Evolutionary conservation across 2,329 filamentous ascomycete species (phyloP).

Genomic region (Sclerotinia borealis): DNA sequence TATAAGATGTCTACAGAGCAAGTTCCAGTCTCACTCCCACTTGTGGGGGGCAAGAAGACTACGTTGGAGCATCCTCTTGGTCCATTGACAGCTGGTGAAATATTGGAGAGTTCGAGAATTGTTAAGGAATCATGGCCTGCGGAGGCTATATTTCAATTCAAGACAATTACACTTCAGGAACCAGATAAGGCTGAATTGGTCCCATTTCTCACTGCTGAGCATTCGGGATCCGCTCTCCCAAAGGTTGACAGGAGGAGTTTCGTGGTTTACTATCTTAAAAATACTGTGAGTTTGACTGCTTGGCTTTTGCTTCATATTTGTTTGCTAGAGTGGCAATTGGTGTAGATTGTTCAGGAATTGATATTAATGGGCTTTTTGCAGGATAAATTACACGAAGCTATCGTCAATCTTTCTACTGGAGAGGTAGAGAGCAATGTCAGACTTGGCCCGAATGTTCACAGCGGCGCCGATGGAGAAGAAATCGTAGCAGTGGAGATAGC

Average conservation of each 20-base stretch:
- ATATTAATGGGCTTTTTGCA: conserved; percentile 24
- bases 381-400: conserved; percentile 57
- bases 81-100: conserved; percentile 52
- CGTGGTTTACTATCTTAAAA: conserved; percentile 52
- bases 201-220: conserved; percentile 45
- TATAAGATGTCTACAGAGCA: conserved; percentile 16
- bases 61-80: conserved; percentile 48
- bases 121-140: conserved; percentile 50
- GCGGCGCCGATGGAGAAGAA: conserved; percentile 54
- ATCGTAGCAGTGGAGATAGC: conserved; percentile 51
- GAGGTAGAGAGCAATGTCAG: conserved; percentile 51
- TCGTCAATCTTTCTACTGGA: conserved; percentile 44
- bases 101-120: conserved; percentile 43
- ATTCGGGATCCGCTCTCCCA: conserved; percentile 36
- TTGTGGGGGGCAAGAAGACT: conserved; percentile 23
- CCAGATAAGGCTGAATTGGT: conserved; percentile 47
- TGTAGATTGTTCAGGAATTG: neutral
- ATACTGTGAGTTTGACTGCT: conserved; percentile 43
- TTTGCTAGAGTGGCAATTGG: neutral
- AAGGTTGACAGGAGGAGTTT: conserved; percentile 46
- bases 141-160: conserved; percentile 53
- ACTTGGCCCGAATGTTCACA: conserved; percentile 53
- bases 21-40: conserved; percentile 22
- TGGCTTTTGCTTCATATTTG: neutral
- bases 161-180: conserved; percentile 54